Base-by-base conservation (phyloP, 371 early-diverging fungal genomes). In the Quaeritorhiza haematococci region DNA sequence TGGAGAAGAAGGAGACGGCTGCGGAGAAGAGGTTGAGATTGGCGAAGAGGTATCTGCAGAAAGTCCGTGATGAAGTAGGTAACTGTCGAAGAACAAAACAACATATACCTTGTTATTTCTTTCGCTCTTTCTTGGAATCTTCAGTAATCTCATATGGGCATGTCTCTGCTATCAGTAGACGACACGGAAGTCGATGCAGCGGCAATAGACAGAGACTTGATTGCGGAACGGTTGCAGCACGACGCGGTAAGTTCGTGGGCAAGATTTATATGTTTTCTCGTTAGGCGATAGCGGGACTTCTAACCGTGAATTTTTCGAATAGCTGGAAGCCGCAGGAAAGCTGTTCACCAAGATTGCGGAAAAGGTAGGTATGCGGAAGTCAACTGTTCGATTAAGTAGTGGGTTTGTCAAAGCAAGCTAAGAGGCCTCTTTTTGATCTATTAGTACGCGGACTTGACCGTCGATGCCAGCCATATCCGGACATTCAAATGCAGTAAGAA, bases 1-100 rank as follows among this genome's bases (percentile, higher is more conserved):
- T 80, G 49, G 73, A 78, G 63, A 67, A 78, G 30, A 68, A 74
- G 45, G 95, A 96, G 71, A 89, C 92, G 0, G 85, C 93, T 0
- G 91, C 94, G 0, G 91, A 94, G 63, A 94, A 94, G 64, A 84
- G 95, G 49, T 75, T 94, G 55, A 78, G 96, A 45, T 74, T 96
- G 56, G 95, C 96, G 28, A 93, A 94, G 75, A 79, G 82, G 44
- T 97, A 97, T 66, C 75, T 97, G 27, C 76, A 80, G 33, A 84
- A 81, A 45, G 79, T 97, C 29, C 72, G 87, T 45, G 72, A 66
- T 41, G 78, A 83, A 41, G 79, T 75, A 35, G 86, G 87, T 86
- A 74, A 44, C 56, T 42, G 13, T 38, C 10, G 10, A n/a, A 13
- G 38, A 8, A 13, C 4, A 21, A 3, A 23, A 26, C n/a, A 41